Base-by-base conservation (phyloP, 78 protist genomes). In the Neovahlkampfia damariscottae region DNA sequence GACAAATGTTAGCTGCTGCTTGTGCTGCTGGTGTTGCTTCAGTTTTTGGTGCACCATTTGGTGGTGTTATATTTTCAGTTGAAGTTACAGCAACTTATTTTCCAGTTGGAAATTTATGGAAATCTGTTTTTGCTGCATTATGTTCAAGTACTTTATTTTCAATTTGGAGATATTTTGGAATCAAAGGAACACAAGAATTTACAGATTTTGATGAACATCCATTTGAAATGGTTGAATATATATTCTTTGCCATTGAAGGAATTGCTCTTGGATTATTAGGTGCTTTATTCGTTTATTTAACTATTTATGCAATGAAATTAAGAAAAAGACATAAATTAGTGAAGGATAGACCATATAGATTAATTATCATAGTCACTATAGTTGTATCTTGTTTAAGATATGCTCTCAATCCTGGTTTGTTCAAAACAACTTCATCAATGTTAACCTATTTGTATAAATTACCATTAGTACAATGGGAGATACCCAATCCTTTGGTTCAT, bases 11-110 rank as follows among this genome's bases (percentile, higher is more conserved):
- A n/a, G 74, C 78, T 5, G 87, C 93, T 2, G 94, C 86, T 0
- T 28, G 70, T 5, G 91, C 95, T 0, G 83, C 77, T 34, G 97
- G 97, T 9, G 91, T 93, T 0, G 78, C 92, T 1, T 82, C 82
- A n/a, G 81, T 83, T 34, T 93, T 93, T 37, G 96, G 95, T 37
- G 87, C 95, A 28, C 97, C 97, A 0, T 78, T 93, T 8, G 97
- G 97, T 19, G 97, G 94, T 0, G 84, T 93, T 4, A 38, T 93
- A 4, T 93, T 93, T 40, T 35, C 85, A 2, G 77, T 89, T 30
- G 97, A 94, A 75, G 93, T 85, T 2, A 87, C 94, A 5, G 73
- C 94, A 8, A 80, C 91, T 28, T 90, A 87, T 67, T 92, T 78
- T 39, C 40, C 84, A 2, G 73, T 85, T 59, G 69, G 59, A 19